phyloP scores from a whole-genome alignment of 2,329 filamentous ascomycete genomes.

The Davidsoniella eucalypti region DNA sequence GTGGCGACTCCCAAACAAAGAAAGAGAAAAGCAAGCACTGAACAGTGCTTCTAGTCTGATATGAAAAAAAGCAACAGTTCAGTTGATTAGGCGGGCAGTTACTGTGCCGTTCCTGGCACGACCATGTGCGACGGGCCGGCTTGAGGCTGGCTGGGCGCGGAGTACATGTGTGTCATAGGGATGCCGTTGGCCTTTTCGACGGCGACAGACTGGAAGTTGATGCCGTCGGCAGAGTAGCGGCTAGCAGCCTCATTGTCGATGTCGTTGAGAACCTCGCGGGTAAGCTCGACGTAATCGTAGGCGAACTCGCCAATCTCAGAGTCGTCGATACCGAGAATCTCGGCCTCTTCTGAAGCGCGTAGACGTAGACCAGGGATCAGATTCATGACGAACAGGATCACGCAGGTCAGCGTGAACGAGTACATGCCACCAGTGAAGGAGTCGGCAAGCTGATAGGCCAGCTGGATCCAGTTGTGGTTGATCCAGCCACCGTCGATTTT shows the following conservation, averaged over 20 bases:
- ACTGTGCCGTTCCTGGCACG: too few relatives aligned
- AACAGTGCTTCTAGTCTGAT: too few relatives aligned
- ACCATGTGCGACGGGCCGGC: too few relatives aligned
- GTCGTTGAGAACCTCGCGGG: constrained; percentile 19
- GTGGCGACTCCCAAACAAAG: too few relatives aligned
- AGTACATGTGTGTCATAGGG: too few relatives aligned
- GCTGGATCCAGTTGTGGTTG: constrained; percentile 52
- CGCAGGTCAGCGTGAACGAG: constrained; percentile 44
- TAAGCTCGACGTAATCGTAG: constrained; percentile 65
- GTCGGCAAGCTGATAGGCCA: constrained; percentile 56
- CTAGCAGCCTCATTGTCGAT: constrained; percentile 22
- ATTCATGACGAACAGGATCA: constrained; percentile 57
- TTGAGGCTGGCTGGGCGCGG: too few relatives aligned
- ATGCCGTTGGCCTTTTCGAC: constrained; percentile 32
- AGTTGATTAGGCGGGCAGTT: too few relatives aligned
- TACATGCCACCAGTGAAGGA: constrained; percentile 35
- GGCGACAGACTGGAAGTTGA: constrained; percentile 22
- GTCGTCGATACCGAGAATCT: constrained; percentile 50
- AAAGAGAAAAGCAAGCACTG: too few relatives aligned
- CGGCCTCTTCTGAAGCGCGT: constrained; percentile 50
- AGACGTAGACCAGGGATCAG: constrained; percentile 54
- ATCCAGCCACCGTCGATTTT: constrained; percentile 49
- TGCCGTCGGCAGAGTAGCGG: constrained; percentile 26
- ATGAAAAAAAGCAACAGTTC: too few relatives aligned
- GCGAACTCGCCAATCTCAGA: constrained; percentile 68